These are phyloP conservation scores for Ceriops decandra DNA, from an alignment of 345 rosid genomes.

Conservation along the genomic window DNA sequence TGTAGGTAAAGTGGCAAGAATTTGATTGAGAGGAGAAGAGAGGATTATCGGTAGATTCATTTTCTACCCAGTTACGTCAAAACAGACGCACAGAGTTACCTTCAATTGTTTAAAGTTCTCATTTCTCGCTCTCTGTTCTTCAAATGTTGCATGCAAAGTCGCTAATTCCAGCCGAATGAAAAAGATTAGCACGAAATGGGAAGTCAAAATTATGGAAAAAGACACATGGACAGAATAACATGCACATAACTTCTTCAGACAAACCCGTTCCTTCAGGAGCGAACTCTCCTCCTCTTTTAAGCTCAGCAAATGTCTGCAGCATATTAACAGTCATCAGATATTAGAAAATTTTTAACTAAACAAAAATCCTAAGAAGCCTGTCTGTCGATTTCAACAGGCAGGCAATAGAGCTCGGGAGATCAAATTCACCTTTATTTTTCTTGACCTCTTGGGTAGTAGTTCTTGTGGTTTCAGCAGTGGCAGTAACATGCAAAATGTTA, in stretches of 20 bases:
- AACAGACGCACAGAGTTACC: slow-evolving; percentile 30
- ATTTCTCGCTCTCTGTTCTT: slow-evolving; percentile 46
- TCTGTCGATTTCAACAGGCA: too few species aligned
- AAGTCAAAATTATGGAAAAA: background rate
- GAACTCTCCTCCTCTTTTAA: slow-evolving; percentile 37
- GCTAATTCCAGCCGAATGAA: slow-evolving; percentile 55
- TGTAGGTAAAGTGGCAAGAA: slow-evolving; percentile 2
- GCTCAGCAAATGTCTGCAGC: too few species aligned
- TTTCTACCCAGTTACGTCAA: slow-evolving; percentile 11
- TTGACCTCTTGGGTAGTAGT: too few species aligned
- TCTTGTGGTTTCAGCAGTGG: too few species aligned
- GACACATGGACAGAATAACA: background rate
- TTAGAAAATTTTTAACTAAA: too few species aligned
- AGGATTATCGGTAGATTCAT: slow-evolving; percentile 7
- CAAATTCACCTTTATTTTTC: too few species aligned
- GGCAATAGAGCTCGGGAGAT: too few species aligned
- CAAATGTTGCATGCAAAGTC: slow-evolving; percentile 40
- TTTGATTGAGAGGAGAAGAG: slow-evolving; percentile 8
- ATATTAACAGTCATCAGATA: too few species aligned
- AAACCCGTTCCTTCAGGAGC: slow-evolving; percentile 52
- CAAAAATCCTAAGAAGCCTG: too few species aligned
- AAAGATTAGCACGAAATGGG: background rate
- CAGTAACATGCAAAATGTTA: too few species aligned
- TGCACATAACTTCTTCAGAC: slow-evolving; percentile 45
- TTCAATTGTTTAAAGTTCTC: slow-evolving; percentile 68